Evolutionary conservation across 208 protist species (phyloP).

Genomic region (Leishmania gerbilli): DNA sequence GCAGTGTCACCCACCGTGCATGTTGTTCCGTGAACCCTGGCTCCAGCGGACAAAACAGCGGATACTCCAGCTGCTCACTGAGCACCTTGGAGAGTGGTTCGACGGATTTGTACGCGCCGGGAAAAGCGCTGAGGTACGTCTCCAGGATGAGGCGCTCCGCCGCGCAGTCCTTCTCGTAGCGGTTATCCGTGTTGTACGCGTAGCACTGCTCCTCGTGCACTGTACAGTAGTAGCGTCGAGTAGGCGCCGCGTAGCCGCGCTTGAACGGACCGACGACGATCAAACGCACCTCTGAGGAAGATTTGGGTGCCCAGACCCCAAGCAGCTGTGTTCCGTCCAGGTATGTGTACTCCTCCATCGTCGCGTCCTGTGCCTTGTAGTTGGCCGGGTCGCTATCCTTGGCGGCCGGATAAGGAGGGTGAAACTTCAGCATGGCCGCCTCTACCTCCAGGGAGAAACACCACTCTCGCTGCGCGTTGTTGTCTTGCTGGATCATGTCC

Average conservation of each 20-base stretch:
- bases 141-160: slow-evolving; percentile 83
- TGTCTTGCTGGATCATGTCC: slow-evolving; percentile 83
- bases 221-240: slow-evolving; percentile 74
- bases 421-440: slow-evolving; percentile 94
- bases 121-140: slow-evolving; percentile 53
- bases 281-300: slow-evolving; percentile 94
- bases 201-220: slow-evolving; percentile 95
- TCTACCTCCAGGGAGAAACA: slow-evolving; percentile 79
- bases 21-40: slow-evolving; percentile 66
- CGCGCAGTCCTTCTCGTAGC: slow-evolving; percentile 84
- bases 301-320: slow-evolving; percentile 94
- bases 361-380: slow-evolving; percentile 59
- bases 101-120: slow-evolving; percentile 16
- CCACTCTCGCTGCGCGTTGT: slow-evolving; percentile 86
- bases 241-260: slow-evolving; percentile 18
- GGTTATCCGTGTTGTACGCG: slow-evolving; percentile 89
- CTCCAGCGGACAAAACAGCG: slow-evolving; percentile 72
- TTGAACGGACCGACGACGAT: slow-evolving; percentile 69
- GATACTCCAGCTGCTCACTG: slow-evolving; percentile 60
- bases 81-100: slow-evolving; percentile 50
- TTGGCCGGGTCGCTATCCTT: slow-evolving; percentile 28
- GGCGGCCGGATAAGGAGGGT: slow-evolving; percentile 90
- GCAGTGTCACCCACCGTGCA: slow-evolving; percentile 66
- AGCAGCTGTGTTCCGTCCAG: slow-evolving; percentile 78
- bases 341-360: slow-evolving; percentile 69